Percentiles rank a stretch among this genome's conserved stretches.
Conservation (phyloP, 257 asterid genomes). For the Solanum tarapatanum region DNA sequence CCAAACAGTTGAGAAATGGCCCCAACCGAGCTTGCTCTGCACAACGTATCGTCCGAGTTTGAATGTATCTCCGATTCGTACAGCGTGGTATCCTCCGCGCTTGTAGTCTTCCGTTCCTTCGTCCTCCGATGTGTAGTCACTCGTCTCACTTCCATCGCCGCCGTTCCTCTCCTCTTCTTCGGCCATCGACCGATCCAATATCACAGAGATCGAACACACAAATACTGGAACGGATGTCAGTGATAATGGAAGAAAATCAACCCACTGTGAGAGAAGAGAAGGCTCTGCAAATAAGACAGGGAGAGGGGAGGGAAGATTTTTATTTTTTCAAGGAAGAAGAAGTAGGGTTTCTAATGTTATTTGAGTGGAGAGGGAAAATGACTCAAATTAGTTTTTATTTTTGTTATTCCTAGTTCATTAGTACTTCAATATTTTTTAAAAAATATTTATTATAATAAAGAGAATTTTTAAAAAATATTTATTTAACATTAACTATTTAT, state of each 20-base stretch:
- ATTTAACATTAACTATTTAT: background rate
- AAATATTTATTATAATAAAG: no score
- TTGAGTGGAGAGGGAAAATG: background rate
- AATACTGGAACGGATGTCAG: background rate
- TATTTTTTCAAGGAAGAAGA: background rate
- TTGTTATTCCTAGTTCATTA: background rate
- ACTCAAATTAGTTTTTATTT: background rate
- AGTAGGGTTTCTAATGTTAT: background rate
- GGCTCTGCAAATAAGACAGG: background rate
- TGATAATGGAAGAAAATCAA: background rate
- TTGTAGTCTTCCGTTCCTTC: slow-evolving; percentile 95
- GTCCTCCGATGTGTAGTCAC: slow-evolving; percentile 83
- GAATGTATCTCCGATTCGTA: slow-evolving; percentile 71
- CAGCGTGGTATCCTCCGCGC: slow-evolving; percentile 94
- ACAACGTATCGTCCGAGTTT: slow-evolving; percentile 82
- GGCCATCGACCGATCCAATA: slow-evolving; percentile 1
- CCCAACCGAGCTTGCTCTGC: slow-evolving; percentile 98
- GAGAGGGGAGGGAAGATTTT: background rate
- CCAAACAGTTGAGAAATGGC: slow-evolving; percentile 98
- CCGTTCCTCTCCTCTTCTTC: slow-evolving; percentile 33
- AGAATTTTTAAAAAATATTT: background rate
- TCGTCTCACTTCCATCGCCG: slow-evolving; percentile 55
- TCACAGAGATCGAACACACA: background rate
- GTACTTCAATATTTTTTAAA: background rate
- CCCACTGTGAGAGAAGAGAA: background rate